Base-by-base conservation (phyloP, 2,329 filamentous ascomycete species). In the Calonectria fujianensis region DNA sequence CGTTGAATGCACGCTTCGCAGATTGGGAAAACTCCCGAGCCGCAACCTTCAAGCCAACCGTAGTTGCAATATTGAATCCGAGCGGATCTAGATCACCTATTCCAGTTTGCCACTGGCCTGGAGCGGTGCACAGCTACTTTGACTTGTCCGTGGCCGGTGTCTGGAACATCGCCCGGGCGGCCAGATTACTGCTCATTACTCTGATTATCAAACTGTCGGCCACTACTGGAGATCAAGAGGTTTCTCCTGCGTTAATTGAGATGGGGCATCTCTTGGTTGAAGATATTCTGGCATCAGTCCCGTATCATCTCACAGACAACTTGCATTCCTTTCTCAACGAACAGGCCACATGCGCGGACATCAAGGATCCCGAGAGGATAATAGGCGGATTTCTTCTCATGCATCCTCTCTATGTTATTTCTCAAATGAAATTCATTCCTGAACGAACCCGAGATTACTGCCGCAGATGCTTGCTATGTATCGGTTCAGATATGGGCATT, bases 401-500 rank as follows among this genome's bases (percentile, higher is more conserved):
- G 5, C 67, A 69, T 20, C 54, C 67, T 0, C 54, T 69, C 24
- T 61, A 69, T 29, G 29, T 69, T 29, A 41, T n/a, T 29, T 41
- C 67, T 4, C 31, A 54, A 20, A 61, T 69, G 18, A 31, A 31
- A 24, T 69, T 61, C 14, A 39, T 61, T 24, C 24, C 67, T 31
- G 18, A 61, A 16, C 10, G 13, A 37, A 41, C 18, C 6, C 27
- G 32, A 27, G 67, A 69, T 31, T 69, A 69, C 41, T 51, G 59
- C 16, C 29, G 39, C 24, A 61, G 67, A 35, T 69, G 52, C 27
- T 32, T 69, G 13, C n/a, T 35, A 13, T 69, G 67, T 41, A 69
- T 69, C 13, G 67, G 51, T 24, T 50, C 27, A 13, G 35, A 59
- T n/a, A 69, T 69, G 67, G 67, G 67, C 20, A 69, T 69, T 29